Evolutionary conservation across 257 asterid genomes (phyloP).

Genomic region (Ajuga chamaepitys): DNA sequence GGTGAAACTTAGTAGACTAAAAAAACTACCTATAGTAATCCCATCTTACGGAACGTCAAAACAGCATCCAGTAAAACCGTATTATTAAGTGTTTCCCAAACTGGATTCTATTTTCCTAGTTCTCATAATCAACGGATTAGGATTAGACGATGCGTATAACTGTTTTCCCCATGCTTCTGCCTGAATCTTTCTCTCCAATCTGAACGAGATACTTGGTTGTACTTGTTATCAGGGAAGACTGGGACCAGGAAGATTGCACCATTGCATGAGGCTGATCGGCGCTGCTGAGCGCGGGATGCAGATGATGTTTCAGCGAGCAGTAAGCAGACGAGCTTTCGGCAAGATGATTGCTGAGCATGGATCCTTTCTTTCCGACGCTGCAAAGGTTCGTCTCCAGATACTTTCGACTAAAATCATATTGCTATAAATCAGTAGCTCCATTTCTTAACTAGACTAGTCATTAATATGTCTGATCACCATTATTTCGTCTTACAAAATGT

Average conservation of each 20-base stretch:
- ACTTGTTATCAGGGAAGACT: constrained; percentile 66
- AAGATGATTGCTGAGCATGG: constrained; percentile 88
- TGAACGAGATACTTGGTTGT: no score
- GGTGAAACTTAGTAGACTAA: background rate
- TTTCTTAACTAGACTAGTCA: background rate
- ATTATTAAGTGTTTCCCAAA: constrained; percentile 15
- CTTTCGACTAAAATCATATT: background rate
- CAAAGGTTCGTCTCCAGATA: constrained; percentile 42
- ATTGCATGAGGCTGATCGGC: constrained; percentile 95
- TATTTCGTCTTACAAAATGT: background rate
- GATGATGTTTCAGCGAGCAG: constrained; percentile 79
- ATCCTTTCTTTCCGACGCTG: constrained; percentile 81
- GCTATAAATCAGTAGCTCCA: background rate
- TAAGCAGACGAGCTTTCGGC: constrained; percentile 62
- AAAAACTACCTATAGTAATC: no score
- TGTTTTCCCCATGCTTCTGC: no score
- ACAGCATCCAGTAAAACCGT: no score
- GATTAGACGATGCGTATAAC: no score
- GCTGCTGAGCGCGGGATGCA: constrained; percentile 98
- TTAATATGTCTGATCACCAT: background rate
- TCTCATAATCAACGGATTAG: no score
- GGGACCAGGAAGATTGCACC: constrained; percentile 97
- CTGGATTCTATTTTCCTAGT: background rate
- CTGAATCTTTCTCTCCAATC: no score
- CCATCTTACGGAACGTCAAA: no score